Conservation (phyloP, 805 yeast species). For the Priceomyces melissophilus region DNA sequence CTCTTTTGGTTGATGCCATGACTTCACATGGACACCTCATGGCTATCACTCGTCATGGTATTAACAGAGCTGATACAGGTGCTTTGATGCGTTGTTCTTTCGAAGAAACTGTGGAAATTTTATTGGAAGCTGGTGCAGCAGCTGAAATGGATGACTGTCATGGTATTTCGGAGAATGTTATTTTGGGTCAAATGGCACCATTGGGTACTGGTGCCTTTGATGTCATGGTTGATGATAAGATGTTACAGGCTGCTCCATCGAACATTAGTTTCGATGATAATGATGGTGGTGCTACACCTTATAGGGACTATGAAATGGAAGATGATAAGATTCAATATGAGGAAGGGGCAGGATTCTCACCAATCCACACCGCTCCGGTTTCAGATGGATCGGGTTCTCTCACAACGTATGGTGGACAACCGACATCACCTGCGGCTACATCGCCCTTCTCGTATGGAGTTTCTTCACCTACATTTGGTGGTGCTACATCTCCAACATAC, state of each 20-base stretch:
- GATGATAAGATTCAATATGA: conserved; percentile 61
- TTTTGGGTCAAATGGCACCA: conserved; percentile 98
- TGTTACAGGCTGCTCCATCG: conserved; percentile 64
- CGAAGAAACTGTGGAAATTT: conserved; percentile 97
- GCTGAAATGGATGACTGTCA: conserved; percentile 98
- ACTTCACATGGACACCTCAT: conserved; percentile 96
- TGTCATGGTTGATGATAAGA: conserved; percentile 87
- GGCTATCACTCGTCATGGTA: conserved; percentile 99
- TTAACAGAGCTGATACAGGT: conserved; percentile 97
- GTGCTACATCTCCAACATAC: conserved; percentile 54
- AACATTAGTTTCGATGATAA: conserved; percentile 30
- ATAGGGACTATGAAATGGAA: conserved; percentile 61
- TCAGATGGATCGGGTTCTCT: conserved; percentile 79
- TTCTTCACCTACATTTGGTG: conserved; percentile 51
- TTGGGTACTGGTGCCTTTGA: conserved; percentile 98
- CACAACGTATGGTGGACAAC: conserved; percentile 80
- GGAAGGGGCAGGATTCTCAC: conserved; percentile 87
- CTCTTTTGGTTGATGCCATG: conserved; percentile 96
- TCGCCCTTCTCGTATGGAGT: conserved; percentile 55
- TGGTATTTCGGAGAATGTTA: conserved; percentile 97
- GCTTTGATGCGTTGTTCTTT: conserved; percentile 99
- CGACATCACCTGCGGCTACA: conserved; percentile 47
- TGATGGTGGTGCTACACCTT: conserved; percentile 88
- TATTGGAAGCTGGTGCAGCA: conserved; percentile 96
- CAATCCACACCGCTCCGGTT: conserved; percentile 81